These are phyloP conservation scores for Talaromyces funiculosus DNA, from an alignment of 2,329 filamentous ascomycete species.

Conservation along the genomic window DNA sequence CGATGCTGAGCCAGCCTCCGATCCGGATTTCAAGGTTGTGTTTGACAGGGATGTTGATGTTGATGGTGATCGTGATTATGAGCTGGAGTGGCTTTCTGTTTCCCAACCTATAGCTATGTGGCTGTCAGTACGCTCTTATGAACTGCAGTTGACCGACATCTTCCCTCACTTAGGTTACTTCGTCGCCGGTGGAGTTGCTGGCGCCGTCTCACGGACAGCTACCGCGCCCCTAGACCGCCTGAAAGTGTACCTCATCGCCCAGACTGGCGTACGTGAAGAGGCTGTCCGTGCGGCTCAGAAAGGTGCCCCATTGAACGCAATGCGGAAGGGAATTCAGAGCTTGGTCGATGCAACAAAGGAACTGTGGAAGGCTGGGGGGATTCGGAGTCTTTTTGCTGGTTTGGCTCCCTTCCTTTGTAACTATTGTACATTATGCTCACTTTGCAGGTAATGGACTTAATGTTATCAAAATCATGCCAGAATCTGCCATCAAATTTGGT, in stretches of 20 bases:
- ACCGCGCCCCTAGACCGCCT: slow-evolving; percentile 94
- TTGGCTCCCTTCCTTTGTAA: slow-evolving; percentile 28
- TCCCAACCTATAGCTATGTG: slow-evolving; percentile 39
- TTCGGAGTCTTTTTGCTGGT: slow-evolving; percentile 91
- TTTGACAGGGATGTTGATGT: slow-evolving; percentile 21
- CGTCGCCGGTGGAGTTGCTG: slow-evolving; percentile 87
- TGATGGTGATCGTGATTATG: slow-evolving; percentile 22
- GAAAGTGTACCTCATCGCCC: slow-evolving; percentile 95
- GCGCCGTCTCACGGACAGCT: slow-evolving; percentile 88
- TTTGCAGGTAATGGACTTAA: slow-evolving; percentile 83
- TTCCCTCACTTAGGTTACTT: slow-evolving; percentile 75
- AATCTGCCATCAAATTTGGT: slow-evolving; percentile 97
- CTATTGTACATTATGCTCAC: not conserved
- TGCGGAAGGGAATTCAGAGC: slow-evolving; percentile 62
- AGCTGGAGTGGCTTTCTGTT: slow-evolving; percentile 39
- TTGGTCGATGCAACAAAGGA: slow-evolving; percentile 68
- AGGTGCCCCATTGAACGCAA: slow-evolving; percentile 60
- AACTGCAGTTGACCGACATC: slow-evolving; percentile 43
- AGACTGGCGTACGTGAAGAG: slow-evolving; percentile 60
- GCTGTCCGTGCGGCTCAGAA: slow-evolving; percentile 63
- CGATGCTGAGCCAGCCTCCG: slow-evolving; percentile 23
- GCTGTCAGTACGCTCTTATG: slow-evolving; percentile 40
- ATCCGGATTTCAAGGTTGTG: slow-evolving; percentile 27
- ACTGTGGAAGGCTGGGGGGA: slow-evolving; percentile 77
- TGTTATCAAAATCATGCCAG: slow-evolving; percentile 96